Conservation (phyloP, 345 rosid species). For the Adansonia digitata region DNA sequence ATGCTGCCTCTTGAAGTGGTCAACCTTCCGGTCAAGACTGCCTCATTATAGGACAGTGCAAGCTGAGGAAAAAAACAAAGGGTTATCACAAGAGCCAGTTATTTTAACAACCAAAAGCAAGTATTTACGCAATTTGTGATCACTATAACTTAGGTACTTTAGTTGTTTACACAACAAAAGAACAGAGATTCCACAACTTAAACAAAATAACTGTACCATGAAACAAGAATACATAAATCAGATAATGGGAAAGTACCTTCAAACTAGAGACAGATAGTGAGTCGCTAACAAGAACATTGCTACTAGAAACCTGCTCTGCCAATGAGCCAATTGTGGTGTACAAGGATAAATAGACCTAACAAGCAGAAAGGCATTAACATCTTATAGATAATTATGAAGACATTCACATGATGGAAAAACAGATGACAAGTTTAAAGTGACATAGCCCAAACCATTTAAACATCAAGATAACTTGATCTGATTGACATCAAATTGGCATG, state of each 20-base stretch:
- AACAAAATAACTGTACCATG: neutral
- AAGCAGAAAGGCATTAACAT: constrained; percentile 3
- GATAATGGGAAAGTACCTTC: constrained; percentile 46
- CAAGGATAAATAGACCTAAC: constrained; percentile 80
- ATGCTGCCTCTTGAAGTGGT: constrained; percentile 56
- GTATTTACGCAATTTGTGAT: neutral
- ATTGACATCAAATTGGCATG: neutral
- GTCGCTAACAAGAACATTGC: constrained; percentile 35
- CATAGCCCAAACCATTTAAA: neutral
- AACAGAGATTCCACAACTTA: neutral
- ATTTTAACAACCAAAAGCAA: neutral
- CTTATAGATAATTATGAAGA: neutral
- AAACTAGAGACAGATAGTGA: constrained; percentile 72
- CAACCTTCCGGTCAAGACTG: constrained; percentile 63
- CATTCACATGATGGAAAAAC: neutral
- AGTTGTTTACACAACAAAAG: neutral
- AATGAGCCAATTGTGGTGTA: constrained; percentile 67
- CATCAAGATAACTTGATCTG: neutral
- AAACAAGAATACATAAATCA: neutral
- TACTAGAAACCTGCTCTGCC: constrained; percentile 55
- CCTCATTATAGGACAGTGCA: constrained; percentile 72
- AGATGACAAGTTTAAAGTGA: neutral
- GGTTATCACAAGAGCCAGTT: too few species aligned
- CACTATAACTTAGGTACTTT: neutral
- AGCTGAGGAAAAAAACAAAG: constrained; percentile 56